A percentile compares a stretch with the other conserved stretches of the same genome.
phyloP scores from a whole-genome alignment of 441 rosid genomes.

The Raphanus hybrid region DNA sequence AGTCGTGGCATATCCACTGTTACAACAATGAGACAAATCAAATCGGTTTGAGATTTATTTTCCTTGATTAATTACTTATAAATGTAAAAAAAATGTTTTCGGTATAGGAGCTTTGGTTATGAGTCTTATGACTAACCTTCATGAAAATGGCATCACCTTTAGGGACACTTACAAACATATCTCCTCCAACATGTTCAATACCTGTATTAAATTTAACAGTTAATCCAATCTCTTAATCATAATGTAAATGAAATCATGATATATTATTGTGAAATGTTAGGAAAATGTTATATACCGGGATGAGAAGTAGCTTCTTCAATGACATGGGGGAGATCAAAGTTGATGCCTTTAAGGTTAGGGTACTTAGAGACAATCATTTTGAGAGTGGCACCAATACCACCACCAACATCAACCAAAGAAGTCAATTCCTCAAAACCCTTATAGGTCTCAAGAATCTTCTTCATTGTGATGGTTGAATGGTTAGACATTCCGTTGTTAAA shows the following conservation, averaged over 20 bases:
- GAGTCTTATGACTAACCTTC: neutral
- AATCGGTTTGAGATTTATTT: neutral
- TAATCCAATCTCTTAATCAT: neutral
- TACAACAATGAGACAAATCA: neutral
- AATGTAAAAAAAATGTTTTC: neutral
- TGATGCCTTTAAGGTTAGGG: slow-evolving; percentile 71
- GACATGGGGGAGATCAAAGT: slow-evolving; percentile 80
- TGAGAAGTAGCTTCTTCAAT: slow-evolving; percentile 53
- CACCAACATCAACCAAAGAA: slow-evolving; percentile 79
- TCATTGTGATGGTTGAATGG: slow-evolving; percentile 69
- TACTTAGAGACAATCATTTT: slow-evolving; percentile 68
- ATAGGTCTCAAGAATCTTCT: slow-evolving; percentile 65
- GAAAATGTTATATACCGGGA: neutral
- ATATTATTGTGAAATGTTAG: neutral
- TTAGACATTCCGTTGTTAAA: slow-evolving; percentile 77
- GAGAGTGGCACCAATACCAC: slow-evolving; percentile 75
- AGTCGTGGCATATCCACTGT: slow-evolving; percentile 87
- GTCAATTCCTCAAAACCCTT: slow-evolving; percentile 69
- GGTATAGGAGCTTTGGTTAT: neutral
- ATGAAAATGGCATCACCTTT: slow-evolving; percentile 3
- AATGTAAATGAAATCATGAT: neutral
- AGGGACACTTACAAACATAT: slow-evolving; percentile 5
- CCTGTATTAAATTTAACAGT: neutral
- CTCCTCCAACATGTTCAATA: slow-evolving; percentile 1
- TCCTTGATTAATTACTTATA: neutral